phyloP scores from a whole-genome alignment of 495 filamentous ascomycete genomes.

The Cenococcum geophilum region DNA sequence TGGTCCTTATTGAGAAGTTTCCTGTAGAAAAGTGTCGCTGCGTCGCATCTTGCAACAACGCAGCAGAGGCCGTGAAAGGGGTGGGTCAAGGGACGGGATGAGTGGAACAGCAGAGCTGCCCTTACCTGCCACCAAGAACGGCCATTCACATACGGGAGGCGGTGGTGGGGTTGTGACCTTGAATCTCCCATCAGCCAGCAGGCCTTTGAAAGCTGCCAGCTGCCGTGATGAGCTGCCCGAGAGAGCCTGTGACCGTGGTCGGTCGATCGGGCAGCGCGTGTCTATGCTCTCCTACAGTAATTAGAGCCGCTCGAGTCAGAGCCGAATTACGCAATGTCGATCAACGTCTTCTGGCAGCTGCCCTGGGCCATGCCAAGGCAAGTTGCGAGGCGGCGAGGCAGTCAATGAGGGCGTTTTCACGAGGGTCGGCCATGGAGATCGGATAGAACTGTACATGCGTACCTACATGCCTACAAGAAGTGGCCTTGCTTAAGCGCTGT shows the following conservation, averaged over 20 bases:
- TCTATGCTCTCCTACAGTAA: too few relatives aligned
- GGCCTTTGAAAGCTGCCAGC: neutral
- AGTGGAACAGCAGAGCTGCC: neutral
- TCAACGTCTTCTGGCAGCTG: neutral
- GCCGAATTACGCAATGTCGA: neutral
- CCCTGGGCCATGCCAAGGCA: neutral
- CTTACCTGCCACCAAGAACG: neutral
- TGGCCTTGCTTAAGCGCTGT: conserved; percentile 3
- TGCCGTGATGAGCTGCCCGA: too few relatives aligned
- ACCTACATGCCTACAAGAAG: neutral
- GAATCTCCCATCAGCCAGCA: neutral
- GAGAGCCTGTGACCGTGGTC: too few relatives aligned
- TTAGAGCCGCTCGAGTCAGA: too few relatives aligned
- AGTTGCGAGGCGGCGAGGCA: neutral
- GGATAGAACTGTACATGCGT: too few relatives aligned
- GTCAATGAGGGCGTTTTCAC: neutral
- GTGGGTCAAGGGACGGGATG: neutral
- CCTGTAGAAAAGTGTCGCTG: neutral
- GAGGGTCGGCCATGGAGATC: neutral
- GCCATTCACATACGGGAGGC: neutral
- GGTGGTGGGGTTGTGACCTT: neutral
- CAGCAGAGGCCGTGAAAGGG: neutral
- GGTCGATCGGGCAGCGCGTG: too few relatives aligned
- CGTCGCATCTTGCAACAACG: neutral
- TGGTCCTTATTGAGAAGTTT: conserved; percentile 13